These are phyloP conservation scores for Glycine latifolia DNA, from an alignment of 306 rosid genomes.

Conservation along the genomic window DNA sequence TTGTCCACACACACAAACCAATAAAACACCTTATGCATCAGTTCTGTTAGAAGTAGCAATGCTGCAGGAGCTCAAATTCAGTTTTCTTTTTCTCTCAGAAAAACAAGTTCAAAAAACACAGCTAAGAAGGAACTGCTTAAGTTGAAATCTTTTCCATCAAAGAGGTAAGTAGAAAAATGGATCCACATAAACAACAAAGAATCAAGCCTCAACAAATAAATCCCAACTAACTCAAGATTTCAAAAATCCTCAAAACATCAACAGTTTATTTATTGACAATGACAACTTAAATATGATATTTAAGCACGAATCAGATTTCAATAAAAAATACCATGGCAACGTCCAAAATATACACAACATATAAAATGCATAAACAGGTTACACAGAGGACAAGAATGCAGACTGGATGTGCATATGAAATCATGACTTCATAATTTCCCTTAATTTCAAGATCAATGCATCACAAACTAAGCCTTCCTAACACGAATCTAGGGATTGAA, in stretches of 20 bases:
- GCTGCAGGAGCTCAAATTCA: constrained; percentile 3
- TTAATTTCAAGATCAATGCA: background rate
- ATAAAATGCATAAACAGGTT: background rate
- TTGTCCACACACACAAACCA: constrained; percentile 28
- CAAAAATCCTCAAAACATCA: background rate
- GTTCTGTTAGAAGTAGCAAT: background rate
- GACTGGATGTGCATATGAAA: background rate
- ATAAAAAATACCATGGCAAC: background rate
- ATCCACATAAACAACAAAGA: background rate
- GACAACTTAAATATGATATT: constrained; percentile 6
- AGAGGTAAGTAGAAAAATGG: constrained; percentile 18
- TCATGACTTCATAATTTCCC: background rate
- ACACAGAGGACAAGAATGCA: background rate
- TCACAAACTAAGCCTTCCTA: background rate
- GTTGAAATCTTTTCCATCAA: background rate
- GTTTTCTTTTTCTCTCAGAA: background rate
- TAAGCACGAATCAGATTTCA: background rate
- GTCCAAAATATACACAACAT: background rate
- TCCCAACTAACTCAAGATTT: background rate
- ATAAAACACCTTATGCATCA: constrained; percentile 3
- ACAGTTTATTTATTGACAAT: constrained; percentile 4
- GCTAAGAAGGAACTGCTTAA: constrained; percentile 15
- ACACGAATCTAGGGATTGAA: background rate
- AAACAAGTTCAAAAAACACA: constrained; percentile 19
- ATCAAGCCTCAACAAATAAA: constrained; percentile 11